phyloP scores from a whole-genome alignment of 2,329 filamentous ascomycete species.

The Xylariaceae sp. region DNA sequence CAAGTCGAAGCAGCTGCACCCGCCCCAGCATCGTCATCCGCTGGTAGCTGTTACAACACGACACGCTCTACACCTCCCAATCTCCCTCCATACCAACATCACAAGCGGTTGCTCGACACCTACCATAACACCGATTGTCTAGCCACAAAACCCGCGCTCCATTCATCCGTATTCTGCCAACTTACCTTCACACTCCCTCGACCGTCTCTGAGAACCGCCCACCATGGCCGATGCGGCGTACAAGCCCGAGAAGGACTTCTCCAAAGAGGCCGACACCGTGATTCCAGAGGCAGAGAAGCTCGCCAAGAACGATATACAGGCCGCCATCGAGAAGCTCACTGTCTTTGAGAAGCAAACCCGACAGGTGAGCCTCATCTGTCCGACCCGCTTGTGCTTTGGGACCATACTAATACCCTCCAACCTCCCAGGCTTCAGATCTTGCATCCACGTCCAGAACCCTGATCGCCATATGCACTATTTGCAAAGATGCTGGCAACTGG shows the following conservation, averaged over 20 bases:
- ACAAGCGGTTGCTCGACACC: not conserved
- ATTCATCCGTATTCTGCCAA: not conserved
- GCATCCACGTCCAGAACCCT: conserved; percentile 89
- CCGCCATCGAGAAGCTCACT: conserved; percentile 89
- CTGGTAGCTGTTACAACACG: not conserved
- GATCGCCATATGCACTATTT: conserved; percentile 85
- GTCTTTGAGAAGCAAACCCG: conserved; percentile 93
- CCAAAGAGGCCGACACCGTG: conserved; percentile 89
- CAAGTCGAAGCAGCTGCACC: not conserved
- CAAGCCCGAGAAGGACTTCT: conserved; percentile 98
- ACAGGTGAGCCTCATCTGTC: conserved; percentile 59
- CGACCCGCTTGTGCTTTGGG: conserved; percentile 9
- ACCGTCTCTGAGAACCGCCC: conserved; percentile 11
- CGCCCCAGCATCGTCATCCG: conserved; percentile 16
- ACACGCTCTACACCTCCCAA: not conserved
- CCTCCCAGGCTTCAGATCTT: conserved; percentile 79
- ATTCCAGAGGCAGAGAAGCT: conserved; percentile 88
- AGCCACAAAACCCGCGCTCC: not conserved
- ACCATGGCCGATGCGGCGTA: conserved; percentile 78
- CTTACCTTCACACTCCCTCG: not conserved
- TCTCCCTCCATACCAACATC: conserved; percentile 1
- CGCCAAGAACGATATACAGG: conserved; percentile 80
- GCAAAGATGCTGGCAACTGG: conserved; percentile 92
- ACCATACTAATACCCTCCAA: conserved; percentile 22
- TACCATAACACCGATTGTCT: no score